Percentiles rank a stretch among this genome's conserved stretches.
These are phyloP conservation scores for Linnemannia exigua DNA, from an alignment of 192 early-diverging fungal genomes.

Conservation along the genomic window DNA sequence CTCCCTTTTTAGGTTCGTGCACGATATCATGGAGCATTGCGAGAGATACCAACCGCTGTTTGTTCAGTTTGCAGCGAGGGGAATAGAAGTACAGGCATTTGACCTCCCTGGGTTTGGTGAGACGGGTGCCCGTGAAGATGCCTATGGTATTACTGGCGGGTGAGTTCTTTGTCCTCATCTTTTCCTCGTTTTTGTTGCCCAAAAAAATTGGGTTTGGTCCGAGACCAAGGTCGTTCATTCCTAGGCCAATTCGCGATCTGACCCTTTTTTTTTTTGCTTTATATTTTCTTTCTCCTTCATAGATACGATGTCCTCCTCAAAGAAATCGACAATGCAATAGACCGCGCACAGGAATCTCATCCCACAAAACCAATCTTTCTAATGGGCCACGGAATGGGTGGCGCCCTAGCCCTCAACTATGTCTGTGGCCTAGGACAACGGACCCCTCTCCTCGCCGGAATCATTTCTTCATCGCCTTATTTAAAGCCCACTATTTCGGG, in stretches of 20 bases:
- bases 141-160: slow-evolving; percentile 41
- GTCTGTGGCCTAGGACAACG: slow-evolving; percentile 43
- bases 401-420: slow-evolving; percentile 42
- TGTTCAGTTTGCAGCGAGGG: slow-evolving; percentile 30
- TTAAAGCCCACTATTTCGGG: slow-evolving; percentile 30
- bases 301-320: slow-evolving; percentile 41
- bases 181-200: neutral
- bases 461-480: slow-evolving; percentile 42
- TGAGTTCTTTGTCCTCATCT: neutral
- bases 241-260: neutral
- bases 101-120: slow-evolving; percentile 52
- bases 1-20: slow-evolving; percentile 24
- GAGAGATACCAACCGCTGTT: slow-evolving; percentile 43
- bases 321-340: slow-evolving; percentile 48
- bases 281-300: neutral
- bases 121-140: slow-evolving; percentile 29
- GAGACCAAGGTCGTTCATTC: too few relatives aligned
- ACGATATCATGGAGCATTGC: slow-evolving; percentile 47
- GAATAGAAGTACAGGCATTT: slow-evolving; percentile 49
- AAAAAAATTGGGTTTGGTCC: neutral
- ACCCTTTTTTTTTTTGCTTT: neutral
- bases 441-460: slow-evolving; percentile 30
- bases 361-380: slow-evolving; percentile 32
- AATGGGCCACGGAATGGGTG: slow-evolving; percentile 54
- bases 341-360: slow-evolving; percentile 10